phyloP scores from a whole-genome alignment of 2,329 filamentous ascomycete genomes.

The Aureobasidium zeae region DNA sequence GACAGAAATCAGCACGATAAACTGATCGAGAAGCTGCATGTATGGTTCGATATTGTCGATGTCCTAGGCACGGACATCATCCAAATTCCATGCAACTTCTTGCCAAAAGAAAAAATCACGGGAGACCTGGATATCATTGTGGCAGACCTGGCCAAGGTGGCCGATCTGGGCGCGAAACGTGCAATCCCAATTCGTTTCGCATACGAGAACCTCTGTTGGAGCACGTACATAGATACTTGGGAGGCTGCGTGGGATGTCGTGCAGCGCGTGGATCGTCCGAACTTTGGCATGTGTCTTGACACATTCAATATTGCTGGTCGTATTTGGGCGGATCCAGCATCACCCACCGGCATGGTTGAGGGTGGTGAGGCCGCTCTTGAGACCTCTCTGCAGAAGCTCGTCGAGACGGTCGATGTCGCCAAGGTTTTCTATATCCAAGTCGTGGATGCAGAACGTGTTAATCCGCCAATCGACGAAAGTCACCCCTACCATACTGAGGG shows the following conservation, averaged over 20 bases:
- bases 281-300: constrained; percentile 21
- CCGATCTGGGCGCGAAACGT: constrained; percentile 54
- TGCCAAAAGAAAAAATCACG: constrained; percentile 44
- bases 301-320: constrained; percentile 21
- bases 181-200: constrained; percentile 55
- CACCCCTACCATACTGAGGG: constrained; percentile 48
- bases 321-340: constrained; percentile 19
- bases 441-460: constrained; percentile 60
- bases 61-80: constrained; percentile 61
- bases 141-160: constrained; percentile 53
- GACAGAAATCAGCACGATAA: constrained; percentile 50
- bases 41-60: constrained; percentile 60
- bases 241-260: constrained; percentile 63
- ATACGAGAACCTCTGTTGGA: constrained; percentile 67
- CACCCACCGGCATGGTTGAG: constrained; percentile 13
- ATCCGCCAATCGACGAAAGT: constrained; percentile 43
- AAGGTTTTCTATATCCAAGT: constrained; percentile 72
- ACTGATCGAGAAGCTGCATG: constrained; percentile 52
- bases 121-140: constrained; percentile 49
- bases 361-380: constrained; percentile 42
- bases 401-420: constrained; percentile 46
- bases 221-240: constrained; percentile 62
- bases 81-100: constrained; percentile 63
- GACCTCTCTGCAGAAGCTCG: constrained; percentile 47
- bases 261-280: constrained; percentile 27